Percentiles rank a stretch among this genome's conserved stretches.
These are phyloP conservation scores for Epichloe brachyelytri DNA, from an alignment of 2,329 filamentous ascomycete species.

Conservation along the genomic window DNA sequence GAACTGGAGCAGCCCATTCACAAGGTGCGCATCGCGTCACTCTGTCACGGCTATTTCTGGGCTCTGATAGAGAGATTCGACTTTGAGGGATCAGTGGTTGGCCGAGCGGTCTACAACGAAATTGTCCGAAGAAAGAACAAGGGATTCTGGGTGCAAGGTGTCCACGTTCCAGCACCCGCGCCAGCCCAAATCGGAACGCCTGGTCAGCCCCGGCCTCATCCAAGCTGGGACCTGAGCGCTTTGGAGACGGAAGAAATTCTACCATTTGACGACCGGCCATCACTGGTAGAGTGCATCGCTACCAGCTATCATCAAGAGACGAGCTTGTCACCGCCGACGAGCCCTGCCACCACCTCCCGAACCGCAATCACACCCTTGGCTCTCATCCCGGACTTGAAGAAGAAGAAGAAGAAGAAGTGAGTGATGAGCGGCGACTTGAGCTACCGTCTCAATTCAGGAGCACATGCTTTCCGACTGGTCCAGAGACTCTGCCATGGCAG, in stretches of 20 bases:
- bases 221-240: conserved; percentile 35
- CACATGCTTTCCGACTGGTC: conserved; percentile 73
- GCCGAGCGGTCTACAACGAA: conserved; percentile 61
- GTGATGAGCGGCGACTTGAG: conserved; percentile 31
- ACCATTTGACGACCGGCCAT: conserved; percentile 61
- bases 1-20: conserved; percentile 50
- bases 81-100: conserved; percentile 56
- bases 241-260: conserved; percentile 52
- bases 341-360: conserved; percentile 57
- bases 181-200: conserved; percentile 48
- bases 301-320: conserved; percentile 57
- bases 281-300: conserved; percentile 63
- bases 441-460: conserved; percentile 57
- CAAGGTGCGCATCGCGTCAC: conserved; percentile 68
- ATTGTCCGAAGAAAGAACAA: conserved; percentile 61
- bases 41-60: conserved; percentile 87
- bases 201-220: conserved; percentile 29
- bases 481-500: conserved; percentile 56
- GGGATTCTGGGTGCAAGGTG: conserved; percentile 64
- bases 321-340: conserved; percentile 50
- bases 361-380: conserved; percentile 47
- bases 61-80: conserved; percentile 64
- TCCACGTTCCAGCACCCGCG: conserved; percentile 56
- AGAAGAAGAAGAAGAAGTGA: conserved; percentile 11
- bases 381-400: conserved; percentile 28